Percentiles rank a stretch among this genome's conserved stretches.
Conservation (phyloP, 2,329 filamentous ascomycete species). For the Colletotrichum spinosum region DNA sequence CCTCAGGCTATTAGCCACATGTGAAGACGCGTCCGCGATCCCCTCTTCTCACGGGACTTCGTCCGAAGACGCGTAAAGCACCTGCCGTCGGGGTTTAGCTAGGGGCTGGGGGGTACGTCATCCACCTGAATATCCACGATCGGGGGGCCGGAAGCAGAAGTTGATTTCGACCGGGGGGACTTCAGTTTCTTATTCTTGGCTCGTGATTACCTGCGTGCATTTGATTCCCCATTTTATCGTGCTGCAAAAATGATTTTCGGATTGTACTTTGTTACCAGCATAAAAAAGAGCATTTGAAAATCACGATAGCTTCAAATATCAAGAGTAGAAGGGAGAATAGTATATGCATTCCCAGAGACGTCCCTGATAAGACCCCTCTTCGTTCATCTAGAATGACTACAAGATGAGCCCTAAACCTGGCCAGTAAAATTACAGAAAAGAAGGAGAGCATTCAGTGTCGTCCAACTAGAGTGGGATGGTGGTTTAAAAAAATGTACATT, state of each 20-base stretch:
- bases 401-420: not conserved
- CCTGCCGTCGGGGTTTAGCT: not conserved
- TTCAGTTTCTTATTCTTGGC: not conserved
- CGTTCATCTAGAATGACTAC: not conserved
- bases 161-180: not conserved
- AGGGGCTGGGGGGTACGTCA: constrained; percentile 20
- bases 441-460: not conserved
- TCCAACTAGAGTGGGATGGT: constrained; percentile 12
- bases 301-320: too few species aligned
- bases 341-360: too few species aligned
- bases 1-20: constrained; percentile 6
- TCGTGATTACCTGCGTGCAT: too few species aligned
- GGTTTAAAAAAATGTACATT: constrained; percentile 29
- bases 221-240: too few species aligned
- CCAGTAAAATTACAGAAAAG: constrained; percentile 29
- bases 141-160: not conserved
- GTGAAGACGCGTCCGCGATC: constrained; percentile 26
- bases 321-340: too few species aligned
- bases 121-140: not conserved
- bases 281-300: too few species aligned
- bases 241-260: too few species aligned
- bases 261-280: too few species aligned
- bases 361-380: too few species aligned
- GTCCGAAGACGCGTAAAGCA: constrained; percentile 31
- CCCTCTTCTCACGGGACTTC: too few species aligned